Conservation (phyloP, 805 yeast species). For the Suhomyces pyralidae region DNA sequence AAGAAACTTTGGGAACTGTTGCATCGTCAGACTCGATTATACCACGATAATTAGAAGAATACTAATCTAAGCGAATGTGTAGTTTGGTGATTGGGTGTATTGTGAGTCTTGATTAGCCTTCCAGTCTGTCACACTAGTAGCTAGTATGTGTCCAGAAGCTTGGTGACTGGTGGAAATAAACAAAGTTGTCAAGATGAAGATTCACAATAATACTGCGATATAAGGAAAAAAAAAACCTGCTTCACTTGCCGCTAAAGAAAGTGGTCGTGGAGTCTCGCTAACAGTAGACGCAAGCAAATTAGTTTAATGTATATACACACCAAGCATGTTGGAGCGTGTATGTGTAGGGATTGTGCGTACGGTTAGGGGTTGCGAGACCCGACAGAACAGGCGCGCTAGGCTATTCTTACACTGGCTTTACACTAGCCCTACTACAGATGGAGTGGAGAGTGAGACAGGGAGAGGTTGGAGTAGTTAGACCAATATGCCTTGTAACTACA, state of each 20-base stretch:
- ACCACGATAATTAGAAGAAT: not conserved
- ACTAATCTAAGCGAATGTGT: not conserved
- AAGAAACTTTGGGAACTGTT: slow-evolving; percentile 20
- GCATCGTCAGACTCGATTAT: slow-evolving; percentile 6
- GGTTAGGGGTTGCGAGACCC: not conserved
- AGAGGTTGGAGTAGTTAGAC: not conserved
- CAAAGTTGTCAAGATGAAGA: not conserved
- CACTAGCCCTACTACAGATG: not conserved
- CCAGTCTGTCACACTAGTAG: not conserved
- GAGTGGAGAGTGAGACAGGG: not conserved
- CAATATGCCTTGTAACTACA: not conserved
- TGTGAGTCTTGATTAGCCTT: not conserved
- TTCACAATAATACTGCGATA: not conserved
- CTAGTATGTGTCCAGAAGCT: not conserved
- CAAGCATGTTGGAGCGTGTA: not conserved
- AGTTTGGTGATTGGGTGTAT: not conserved
- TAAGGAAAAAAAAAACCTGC: not conserved
- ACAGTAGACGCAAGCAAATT: not conserved
- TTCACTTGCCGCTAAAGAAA: not conserved
- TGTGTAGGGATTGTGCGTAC: not conserved
- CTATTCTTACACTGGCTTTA: not conserved
- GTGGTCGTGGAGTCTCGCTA: slow-evolving; percentile 1
- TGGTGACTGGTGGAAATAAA: not conserved
- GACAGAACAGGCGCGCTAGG: not conserved
- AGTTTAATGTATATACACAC: not conserved